Evolutionary conservation across 192 early-diverging fungal genomes (phyloP).

Genomic region (Podila minutissima): DNA sequence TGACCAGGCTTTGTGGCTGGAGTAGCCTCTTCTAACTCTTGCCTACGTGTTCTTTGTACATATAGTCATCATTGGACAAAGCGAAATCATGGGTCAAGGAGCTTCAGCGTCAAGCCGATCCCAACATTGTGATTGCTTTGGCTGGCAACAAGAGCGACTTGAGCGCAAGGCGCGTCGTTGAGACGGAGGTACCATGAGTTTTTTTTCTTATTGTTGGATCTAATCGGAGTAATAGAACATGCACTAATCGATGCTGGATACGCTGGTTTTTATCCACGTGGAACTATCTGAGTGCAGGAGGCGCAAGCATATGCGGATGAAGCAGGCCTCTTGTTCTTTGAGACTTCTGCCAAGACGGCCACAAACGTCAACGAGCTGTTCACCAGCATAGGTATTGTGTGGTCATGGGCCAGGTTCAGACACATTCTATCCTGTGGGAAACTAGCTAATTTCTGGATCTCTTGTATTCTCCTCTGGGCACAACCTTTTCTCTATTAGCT

Average conservation of each 20-base stretch:
- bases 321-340: conserved; percentile 70
- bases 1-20: neutral
- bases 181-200: conserved; percentile 60
- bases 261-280: neutral
- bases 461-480: neutral
- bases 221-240: neutral
- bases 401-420: neutral
- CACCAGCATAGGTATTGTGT: conserved; percentile 63
- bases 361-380: conserved; percentile 70
- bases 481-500: conserved; percentile 45
- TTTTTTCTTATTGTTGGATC: neutral
- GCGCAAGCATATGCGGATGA: conserved; percentile 74
- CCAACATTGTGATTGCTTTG: conserved; percentile 78
- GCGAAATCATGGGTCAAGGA: conserved; percentile 81
- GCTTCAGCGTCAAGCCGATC: conserved; percentile 76
- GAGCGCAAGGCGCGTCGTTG: conserved; percentile 71
- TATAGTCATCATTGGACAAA: conserved; percentile 73
- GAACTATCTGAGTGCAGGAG: conserved; percentile 50
- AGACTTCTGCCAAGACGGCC: conserved; percentile 75
- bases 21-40: neutral
- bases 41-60: neutral
- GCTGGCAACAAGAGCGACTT: conserved; percentile 77
- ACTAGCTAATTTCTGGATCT: neutral
- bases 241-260: neutral
- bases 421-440: neutral